A percentile compares a stretch with the other conserved stretches of the same genome.
These are phyloP conservation scores for Mycena leptocephala DNA, from an alignment of 768 basidiomycete genomes.

Conservation along the genomic window DNA sequence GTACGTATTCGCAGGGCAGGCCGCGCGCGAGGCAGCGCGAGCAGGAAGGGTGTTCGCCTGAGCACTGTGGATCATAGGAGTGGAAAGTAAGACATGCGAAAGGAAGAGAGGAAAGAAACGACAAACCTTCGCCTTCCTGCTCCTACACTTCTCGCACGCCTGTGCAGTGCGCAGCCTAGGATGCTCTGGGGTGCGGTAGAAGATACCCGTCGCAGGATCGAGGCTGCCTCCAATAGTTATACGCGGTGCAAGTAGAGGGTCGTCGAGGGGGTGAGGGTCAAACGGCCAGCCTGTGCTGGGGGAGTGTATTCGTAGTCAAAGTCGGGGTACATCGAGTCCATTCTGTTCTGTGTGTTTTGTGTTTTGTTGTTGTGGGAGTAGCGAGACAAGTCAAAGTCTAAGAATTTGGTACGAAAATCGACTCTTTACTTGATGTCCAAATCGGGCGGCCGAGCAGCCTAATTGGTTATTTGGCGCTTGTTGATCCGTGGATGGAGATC, in stretches of 20 bases:
- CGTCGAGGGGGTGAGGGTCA: not conserved
- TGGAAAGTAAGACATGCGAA: not conserved
- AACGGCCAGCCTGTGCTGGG: not conserved
- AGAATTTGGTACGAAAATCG: too few species aligned
- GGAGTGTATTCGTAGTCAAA: not conserved
- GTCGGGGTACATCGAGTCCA: not conserved
- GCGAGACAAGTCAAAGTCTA: too few species aligned
- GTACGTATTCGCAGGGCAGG: slow-evolving; percentile 76
- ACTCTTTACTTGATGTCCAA: too few species aligned
- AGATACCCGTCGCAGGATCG: slow-evolving; percentile 75
- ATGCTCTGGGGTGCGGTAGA: slow-evolving; percentile 76
- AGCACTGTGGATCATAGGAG: slow-evolving; percentile 67
- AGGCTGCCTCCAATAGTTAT: slow-evolving; percentile 71
- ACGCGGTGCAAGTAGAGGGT: slow-evolving; percentile 14
- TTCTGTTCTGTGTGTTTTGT: not conserved
- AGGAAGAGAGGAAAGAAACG: not conserved
- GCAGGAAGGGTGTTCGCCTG: slow-evolving; percentile 80
- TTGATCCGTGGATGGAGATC: too few species aligned
- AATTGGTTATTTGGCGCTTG: too few species aligned
- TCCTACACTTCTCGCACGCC: slow-evolving; percentile 84
- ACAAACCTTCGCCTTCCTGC: slow-evolving; percentile 79
- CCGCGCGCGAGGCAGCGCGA: slow-evolving; percentile 75
- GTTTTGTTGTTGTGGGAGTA: too few species aligned
- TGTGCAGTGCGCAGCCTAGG: slow-evolving; percentile 80
- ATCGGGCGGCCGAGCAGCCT: too few species aligned